Base-by-base conservation (phyloP, 2,329 filamentous ascomycete genomes). In the Aspergillus sp. region DNA sequence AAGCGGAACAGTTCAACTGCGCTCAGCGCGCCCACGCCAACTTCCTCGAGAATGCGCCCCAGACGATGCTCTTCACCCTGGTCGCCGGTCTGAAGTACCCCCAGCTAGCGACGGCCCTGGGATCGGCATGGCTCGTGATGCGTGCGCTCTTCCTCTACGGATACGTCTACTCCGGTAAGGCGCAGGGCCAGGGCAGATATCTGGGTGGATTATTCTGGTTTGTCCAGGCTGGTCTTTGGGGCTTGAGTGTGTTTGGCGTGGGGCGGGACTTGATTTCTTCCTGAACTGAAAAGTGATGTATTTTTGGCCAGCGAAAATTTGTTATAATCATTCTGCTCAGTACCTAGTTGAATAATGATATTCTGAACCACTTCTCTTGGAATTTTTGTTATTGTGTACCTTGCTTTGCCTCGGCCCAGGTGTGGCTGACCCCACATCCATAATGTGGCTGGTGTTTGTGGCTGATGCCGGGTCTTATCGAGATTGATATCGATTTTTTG, bases 21-120 rank as follows among this genome's bases (percentile, higher is more conserved):
- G 80, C 80, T 20, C 80, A 83, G 60, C 74, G 81, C 58, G 76
- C 79, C 16, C 81, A 83, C 72, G 73, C 74, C 63, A 85, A 86
- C 69, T 83, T 79, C 69, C 69, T 80, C 59, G 83, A 86, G 71
- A 82, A 84, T 67, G 75, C 80, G 55, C 62, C 77, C 2, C 74
- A 76, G 50, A 76, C 77, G 4, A 74, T 82, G 43, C 70, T 77
- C 22, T 74, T 74, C 45, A 73, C 81, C 62, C 69, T 85, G 16
- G 73, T 84, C 49, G 74, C 78, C 0, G 83, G 82, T 2, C 59
- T 85, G 49, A 71, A 71, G 55, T 83, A 78, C 65, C 83, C 83
- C 0, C 61, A 73, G 24, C 66, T 75, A 3, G 70, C 77, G 2
- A 69, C 77, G 0, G 68, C 66, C 3, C 55, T 82, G 45, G 79